Evolutionary conservation across 1,139 yeast genomes (phyloP).

Genomic region (Taphrina wiesneri): DNA sequence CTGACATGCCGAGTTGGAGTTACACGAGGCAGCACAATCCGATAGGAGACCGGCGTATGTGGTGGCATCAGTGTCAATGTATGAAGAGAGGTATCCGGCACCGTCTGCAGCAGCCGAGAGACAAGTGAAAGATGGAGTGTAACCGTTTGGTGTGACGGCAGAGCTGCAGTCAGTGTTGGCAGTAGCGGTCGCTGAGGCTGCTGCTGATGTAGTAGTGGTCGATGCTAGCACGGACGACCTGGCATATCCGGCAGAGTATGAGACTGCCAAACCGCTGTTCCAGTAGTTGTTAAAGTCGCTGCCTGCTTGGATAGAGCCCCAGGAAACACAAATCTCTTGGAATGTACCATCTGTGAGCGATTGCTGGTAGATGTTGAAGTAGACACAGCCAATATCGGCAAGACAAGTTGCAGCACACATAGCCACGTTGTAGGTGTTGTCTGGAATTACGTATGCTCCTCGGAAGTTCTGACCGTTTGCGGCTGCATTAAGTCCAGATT

Average conservation of each 20-base stretch:
- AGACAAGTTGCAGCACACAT: conserved; percentile 2
- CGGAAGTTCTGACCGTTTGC: background rate
- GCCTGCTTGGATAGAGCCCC: background rate
- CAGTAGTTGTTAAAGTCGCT: conserved; percentile 1
- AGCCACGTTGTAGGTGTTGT: background rate
- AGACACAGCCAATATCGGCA: background rate
- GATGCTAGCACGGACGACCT: background rate
- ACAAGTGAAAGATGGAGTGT: background rate
- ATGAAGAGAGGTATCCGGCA: background rate
- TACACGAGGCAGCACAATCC: conserved; percentile 5
- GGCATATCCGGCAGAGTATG: conserved; percentile 5
- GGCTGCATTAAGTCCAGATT: background rate
- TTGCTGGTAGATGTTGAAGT: conserved; percentile 16
- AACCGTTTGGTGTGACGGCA: background rate
- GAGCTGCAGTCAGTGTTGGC: background rate
- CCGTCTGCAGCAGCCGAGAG: background rate
- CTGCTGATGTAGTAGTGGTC: background rate
- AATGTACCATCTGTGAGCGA: background rate
- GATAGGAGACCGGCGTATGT: background rate
- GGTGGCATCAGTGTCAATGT: background rate
- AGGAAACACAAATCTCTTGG: conserved; percentile 10
- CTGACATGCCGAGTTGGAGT: background rate
- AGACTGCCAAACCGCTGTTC: background rate
- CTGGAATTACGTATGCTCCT: background rate
- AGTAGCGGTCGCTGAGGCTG: background rate